Percentiles rank a stretch among this genome's conserved stretches.
Conservation (phyloP, 176 grass and related monocot species). For the Musa itinerans region DNA sequence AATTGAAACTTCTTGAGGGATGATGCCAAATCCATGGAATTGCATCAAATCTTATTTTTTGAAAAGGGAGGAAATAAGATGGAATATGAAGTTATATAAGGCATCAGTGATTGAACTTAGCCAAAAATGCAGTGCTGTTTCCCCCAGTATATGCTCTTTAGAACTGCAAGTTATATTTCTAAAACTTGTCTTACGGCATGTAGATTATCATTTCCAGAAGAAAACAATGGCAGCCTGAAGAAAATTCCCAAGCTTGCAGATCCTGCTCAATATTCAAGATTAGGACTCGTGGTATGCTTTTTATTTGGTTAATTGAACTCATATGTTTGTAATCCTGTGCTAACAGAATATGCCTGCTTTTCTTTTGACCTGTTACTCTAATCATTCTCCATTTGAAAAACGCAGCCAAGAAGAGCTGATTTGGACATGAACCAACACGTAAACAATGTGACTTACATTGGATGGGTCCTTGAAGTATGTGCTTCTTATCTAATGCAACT, state of each 20-base stretch:
- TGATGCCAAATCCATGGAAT: background rate
- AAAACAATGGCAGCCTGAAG: constrained; percentile 88
- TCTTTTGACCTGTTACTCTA: constrained; percentile 8
- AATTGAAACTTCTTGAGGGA: background rate
- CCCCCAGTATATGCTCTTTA: background rate
- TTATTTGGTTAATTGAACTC: background rate
- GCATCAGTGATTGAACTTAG: too few species aligned
- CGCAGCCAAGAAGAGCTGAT: constrained; percentile 95
- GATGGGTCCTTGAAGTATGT: constrained; percentile 92
- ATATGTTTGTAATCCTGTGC: background rate
- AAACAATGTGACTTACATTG: constrained; percentile 98
- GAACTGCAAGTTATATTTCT: background rate
- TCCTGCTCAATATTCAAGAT: constrained; percentile 66
- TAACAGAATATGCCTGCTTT: background rate
- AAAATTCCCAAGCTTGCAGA: constrained; percentile 84
- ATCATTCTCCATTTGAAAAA: constrained; percentile 13
- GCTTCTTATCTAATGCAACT: background rate
- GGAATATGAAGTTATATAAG: too few species aligned
- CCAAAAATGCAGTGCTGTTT: too few species aligned
- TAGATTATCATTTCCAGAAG: constrained; percentile 94
- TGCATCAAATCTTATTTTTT: too few species aligned
- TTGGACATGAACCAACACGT: constrained; percentile 99
- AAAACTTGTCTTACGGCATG: background rate
- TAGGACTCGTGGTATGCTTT: constrained; percentile 75
- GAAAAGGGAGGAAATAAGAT: too few species aligned